Conservation (phyloP, 73 alveolate genomes). For the Tetrahymena thermophila region DNA sequence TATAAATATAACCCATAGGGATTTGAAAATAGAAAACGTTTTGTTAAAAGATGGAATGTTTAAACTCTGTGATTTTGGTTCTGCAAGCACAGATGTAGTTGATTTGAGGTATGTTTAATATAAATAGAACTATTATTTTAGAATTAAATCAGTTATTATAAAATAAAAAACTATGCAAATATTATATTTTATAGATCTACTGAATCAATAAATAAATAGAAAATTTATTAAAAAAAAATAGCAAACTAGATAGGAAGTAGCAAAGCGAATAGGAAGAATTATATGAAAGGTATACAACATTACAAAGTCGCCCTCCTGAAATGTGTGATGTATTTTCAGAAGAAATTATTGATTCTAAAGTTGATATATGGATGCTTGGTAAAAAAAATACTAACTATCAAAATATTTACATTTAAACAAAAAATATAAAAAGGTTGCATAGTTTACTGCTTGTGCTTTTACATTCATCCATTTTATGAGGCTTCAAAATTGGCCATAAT, state of each 20-base stretch:
- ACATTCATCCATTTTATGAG: constrained; percentile 93
- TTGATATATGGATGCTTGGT: constrained; percentile 84
- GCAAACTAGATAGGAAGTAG: constrained; percentile 42
- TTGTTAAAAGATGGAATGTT: constrained; percentile 68
- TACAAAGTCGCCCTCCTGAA: constrained; percentile 97
- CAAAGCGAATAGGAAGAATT: constrained; percentile 70
- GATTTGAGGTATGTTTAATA: constrained; percentile 17
- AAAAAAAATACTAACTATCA: background rate
- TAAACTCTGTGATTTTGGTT: constrained; percentile 96
- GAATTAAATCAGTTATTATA: too few relatives aligned
- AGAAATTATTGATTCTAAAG: constrained; percentile 71
- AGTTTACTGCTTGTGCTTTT: constrained; percentile 69
- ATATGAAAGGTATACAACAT: constrained; percentile 88
- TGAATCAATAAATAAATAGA: background rate
- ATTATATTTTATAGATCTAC: too few relatives aligned
- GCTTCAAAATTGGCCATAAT: constrained; percentile 78
- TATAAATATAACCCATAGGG: constrained; percentile 59
- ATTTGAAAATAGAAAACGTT: constrained; percentile 91
- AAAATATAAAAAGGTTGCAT: constrained; percentile 57
- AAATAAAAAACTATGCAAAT: too few relatives aligned
- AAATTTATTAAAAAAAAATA: constrained; percentile 12
- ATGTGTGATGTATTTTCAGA: constrained; percentile 81
- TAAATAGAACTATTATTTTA: too few relatives aligned
- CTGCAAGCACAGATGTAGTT: constrained; percentile 63
- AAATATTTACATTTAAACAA: background rate